Conservation (phyloP, 2,329 filamentous ascomycete genomes). For the Westerdykella aurantiaca region DNA sequence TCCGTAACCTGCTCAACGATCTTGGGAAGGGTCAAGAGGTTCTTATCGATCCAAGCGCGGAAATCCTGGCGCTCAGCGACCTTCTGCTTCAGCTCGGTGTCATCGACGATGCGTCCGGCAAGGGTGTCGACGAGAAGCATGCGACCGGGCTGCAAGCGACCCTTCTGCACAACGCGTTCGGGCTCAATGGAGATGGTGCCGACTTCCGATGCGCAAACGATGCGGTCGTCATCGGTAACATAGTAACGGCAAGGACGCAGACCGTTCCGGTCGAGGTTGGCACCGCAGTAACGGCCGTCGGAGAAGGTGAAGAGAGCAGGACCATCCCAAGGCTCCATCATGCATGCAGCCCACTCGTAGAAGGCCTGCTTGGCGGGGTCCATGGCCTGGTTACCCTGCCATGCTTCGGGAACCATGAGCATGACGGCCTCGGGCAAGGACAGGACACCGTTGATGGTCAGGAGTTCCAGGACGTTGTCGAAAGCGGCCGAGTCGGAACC, state of each 20-base stretch:
- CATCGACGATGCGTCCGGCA: conserved; percentile 87
- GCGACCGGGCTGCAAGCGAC: conserved; percentile 84
- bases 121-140: conserved; percentile 95
- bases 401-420: conserved; percentile 97
- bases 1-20: conserved; percentile 59
- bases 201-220: conserved; percentile 95
- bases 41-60: conserved; percentile 76
- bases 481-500: conserved; percentile 96
- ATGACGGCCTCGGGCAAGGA: conserved; percentile 95
- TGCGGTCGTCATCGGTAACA: conserved; percentile 91
- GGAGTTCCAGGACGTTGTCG: conserved; percentile 89
- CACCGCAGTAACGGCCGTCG: conserved; percentile 93
- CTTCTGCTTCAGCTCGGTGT: conserved; percentile 82
- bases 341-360: conserved; percentile 96
- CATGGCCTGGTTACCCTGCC: conserved; percentile 90
- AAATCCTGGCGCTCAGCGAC: conserved; percentile 87
- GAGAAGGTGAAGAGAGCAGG: conserved; percentile 96
- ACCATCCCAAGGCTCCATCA: conserved; percentile 99
- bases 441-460: conserved; percentile 92
- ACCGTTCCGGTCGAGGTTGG: conserved; percentile 93
- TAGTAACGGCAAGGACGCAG: conserved; percentile 95
- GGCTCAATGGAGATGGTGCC: conserved; percentile 89
- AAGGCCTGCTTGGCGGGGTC: conserved; percentile 94
- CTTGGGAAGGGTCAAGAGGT: conserved; percentile 74
- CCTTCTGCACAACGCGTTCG: conserved; percentile 85